Evolutionary conservation across 257 asterid species (phyloP), one percentile per base, ranked within the genome.

Genomic region (Henckelia pumila): DNA sequence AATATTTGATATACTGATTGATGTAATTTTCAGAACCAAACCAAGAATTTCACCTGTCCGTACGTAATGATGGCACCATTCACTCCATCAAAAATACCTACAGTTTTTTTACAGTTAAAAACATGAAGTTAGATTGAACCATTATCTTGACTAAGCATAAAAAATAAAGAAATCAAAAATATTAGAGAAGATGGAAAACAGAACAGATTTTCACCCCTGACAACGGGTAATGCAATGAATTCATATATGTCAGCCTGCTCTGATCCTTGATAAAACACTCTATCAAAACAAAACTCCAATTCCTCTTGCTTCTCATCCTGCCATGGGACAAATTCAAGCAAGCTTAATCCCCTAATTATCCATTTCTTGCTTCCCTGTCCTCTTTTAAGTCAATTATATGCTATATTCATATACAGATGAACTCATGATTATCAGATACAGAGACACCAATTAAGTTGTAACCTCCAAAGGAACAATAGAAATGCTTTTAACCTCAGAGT

Each of bases 271-370:
- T 76, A 86, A 82, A 90, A 90, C 61, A 88, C 96, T 76, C 80
- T 80, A 68, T 90, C 96, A 21, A 90, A 88, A 67, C 60, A 80
- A 67, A 90, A 88, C 63, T 85, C 86, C 10, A 69, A 67, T 69
- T 90, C 96, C 70, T 86, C 95, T 68, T 84, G 89, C 79, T 89
- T 90, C 64, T 86, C 95, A 68, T 86, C 96, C 97, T 90, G 66
- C 57, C 68, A 76, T 30, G 57, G 47, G 67, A 67, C 53, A 62
- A 20, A 40, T 25, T 61, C 32, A 53, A 30, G 61, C 64, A 9
- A 25, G 56, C 53, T 52, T 28, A 40, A 20, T 56, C 29, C 32
- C n/a, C n/a, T n/a, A n/a, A n/a, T n/a, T n/a, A 55, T 6, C 21
- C 13, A 25, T 40, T 26, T 58, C 35, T 49, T 37, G 32, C 26